These are phyloP conservation scores for Pseudogymnoascus sp. DNA, from an alignment of 2,329 filamentous ascomycete genomes.

Conservation along the genomic window DNA sequence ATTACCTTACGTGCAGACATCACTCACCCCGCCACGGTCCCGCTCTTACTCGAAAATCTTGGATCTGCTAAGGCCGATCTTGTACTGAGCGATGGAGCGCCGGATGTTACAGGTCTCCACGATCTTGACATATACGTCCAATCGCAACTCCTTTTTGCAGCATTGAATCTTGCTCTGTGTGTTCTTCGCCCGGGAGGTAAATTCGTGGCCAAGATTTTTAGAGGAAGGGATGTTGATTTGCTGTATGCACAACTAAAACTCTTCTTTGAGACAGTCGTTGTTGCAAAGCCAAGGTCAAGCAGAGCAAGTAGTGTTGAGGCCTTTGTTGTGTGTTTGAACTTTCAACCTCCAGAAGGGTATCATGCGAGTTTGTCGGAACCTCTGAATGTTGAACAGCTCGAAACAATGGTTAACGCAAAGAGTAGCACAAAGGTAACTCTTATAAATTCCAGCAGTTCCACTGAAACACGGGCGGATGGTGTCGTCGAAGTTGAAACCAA, in stretches of 20 bases:
- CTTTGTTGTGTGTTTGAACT: slow-evolving; percentile 91
- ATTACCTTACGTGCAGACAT: slow-evolving; percentile 91
- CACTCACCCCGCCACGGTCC: slow-evolving; percentile 91
- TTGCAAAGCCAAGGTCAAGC: slow-evolving; percentile 90
- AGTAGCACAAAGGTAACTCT: slow-evolving; percentile 36
- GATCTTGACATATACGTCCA: slow-evolving; percentile 98
- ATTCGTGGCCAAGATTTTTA: slow-evolving; percentile 97
- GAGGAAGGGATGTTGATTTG: slow-evolving; percentile 89
- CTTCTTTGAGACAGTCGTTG: slow-evolving; percentile 79
- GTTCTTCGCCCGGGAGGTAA: slow-evolving; percentile 88
- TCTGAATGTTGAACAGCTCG: slow-evolving; percentile 55
- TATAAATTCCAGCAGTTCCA: slow-evolving; percentile 22
- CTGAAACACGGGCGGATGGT: slow-evolving; percentile 18
- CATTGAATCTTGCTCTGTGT: slow-evolving; percentile 86
- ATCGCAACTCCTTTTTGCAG: slow-evolving; percentile 88
- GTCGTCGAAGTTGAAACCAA: slow-evolving; percentile 25
- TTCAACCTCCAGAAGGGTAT: slow-evolving; percentile 71
- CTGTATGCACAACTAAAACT: slow-evolving; percentile 90
- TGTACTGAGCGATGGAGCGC: slow-evolving; percentile 90
- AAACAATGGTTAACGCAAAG: slow-evolving; percentile 42
- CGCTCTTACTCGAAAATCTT: slow-evolving; percentile 76
- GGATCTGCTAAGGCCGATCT: slow-evolving; percentile 79
- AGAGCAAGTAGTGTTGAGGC: slow-evolving; percentile 95
- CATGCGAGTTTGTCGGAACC: slow-evolving; percentile 69
- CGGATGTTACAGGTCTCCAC: slow-evolving; percentile 92